Base-by-base conservation (phyloP, 1,284 basidiomycete species). In the Polyporus tsugae region DNA sequence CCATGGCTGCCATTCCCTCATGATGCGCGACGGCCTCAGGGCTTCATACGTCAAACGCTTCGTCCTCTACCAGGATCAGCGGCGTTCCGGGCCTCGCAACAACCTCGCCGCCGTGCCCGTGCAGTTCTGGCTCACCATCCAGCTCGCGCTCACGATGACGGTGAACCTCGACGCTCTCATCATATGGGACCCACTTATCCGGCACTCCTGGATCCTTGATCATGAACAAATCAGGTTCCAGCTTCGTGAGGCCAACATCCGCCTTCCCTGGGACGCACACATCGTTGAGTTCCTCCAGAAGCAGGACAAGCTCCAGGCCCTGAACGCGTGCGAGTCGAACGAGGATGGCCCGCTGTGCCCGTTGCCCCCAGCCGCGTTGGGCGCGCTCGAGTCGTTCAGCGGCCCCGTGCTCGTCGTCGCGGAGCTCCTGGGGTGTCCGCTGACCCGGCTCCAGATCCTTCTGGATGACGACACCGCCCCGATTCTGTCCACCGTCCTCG, bases 261-360 rank as follows among this genome's bases (percentile, higher is more conserved):
- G 62, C 33, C 64, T 80, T 46, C 65, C 70, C 6, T 80, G 78
- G 79, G 78, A 80, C 67, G 68, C 70, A 15, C 63, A 74, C 53
- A 58, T 77, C 52, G 78, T 77, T 42, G 69, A 73, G 9, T 81
- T 81, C 69, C 72, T 81, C 29, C 63, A 75, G 22, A 67, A 68
- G 39, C 80, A 81, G 70, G 59, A 66, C 19, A 67, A 73, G 41
- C 73, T 81, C 29, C 73, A 66, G 10, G 36, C 33, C 10, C 71
- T 80, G 22, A 60, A 70, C 42, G 67, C 65, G 6, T 59, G 65
- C 11, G 78, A 75, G 39, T 58, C 71, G 17, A 60, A 67, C 36
- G 74, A 73, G 10, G 73, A 73, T 13, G 66, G 66, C 17, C 68
- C 73, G n/a, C 64, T 73, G 0, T 68, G 62, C 46, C 60, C 72